Evolutionary conservation across 345 rosid genomes (phyloP), one percentile per base, ranked within the genome.

Genomic region (Eucalyptus regnans): DNA sequence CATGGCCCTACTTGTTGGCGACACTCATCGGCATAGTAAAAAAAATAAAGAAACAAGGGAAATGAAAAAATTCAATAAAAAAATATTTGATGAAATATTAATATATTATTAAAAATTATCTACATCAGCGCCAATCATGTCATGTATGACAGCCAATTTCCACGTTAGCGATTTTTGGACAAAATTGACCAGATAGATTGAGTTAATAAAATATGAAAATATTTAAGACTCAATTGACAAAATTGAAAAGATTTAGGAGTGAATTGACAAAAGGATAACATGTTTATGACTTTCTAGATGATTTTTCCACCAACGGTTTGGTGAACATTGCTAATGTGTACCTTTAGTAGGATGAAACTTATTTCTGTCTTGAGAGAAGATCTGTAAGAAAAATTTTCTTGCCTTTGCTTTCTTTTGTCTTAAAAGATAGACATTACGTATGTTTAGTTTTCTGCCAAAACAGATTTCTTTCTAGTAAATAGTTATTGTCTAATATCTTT

Each of bases 41-140:
- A 51, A 52, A 52, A 52, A 52, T 22, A 52, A 52, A 52, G 23
- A 52, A 52, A 52, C 23, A 52, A 52, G 23, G 56, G 9, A 52
- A 18, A 52, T 52, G 9, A 52, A 4, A 52, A 52, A 18, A 52
- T 18, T 18, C 4, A 18, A 52, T 51, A 16, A 51, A 51, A 50
- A 50, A 46, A 52, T 1, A 18, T 52, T 46, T 52, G 8, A 52
- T 52, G 56, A 52, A 52, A 52, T 52, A 7, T 52, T 52, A 52
- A 52, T 52, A 52, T 52, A 18, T 52, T 52, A 51, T 52, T 52
- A 52, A 52, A 52, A 52, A 52, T 18, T 52, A 3, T 3, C 0
- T 20, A 52, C 9, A 1, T 3, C 0, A 18, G 1, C 4, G 0
- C 2, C 8, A 1, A 52, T 52, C 23, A 18, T 18, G 4, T 52